Evolutionary conservation across 1,284 basidiomycete species (phyloP), one percentile per base, ranked within the genome.

Genomic region (Vanrija sp.): DNA sequence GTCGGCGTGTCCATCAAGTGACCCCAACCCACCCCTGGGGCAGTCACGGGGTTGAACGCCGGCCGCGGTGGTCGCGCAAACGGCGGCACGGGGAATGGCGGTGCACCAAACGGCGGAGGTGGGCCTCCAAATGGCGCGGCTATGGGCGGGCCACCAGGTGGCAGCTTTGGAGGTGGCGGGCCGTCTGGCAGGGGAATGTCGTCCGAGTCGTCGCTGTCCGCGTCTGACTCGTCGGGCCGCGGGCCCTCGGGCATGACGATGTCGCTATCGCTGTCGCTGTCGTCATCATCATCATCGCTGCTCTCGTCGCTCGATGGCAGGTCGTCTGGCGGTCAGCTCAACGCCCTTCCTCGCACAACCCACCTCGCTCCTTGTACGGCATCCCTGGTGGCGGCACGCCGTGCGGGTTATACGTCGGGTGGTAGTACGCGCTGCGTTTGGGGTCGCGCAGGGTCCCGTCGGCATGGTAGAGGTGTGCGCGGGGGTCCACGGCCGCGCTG

Each of bases 361-460:
- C 65, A 91, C 89, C 82, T 78, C 87, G 81, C 71, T 97, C 91
- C 48, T 84, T 78, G 73, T 97, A 97, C 9, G 90, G 91, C 92
- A 96, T 91, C 8, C 94, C 94, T 9, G 94, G 94, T 19, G 94
- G 94, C 19, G 94, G 86, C n/a, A 92, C 90, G 25, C 94, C 94
- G 71, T 83, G 94, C 7, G 92, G 91, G 72, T 98, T 98, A 83
- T 95, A 87, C 49, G 91, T 83, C 38, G 89, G 83, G 66, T 98
- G 90, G 75, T 92, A 97, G 74, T 97, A 97, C 43, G 93, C 81
- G 75, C 90, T 94, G 64, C 90, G 81, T 68, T 90, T 90, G 14
- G 91, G 91, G 76, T 91, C 88, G 54, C 86, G 80, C 60, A 90
- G 86, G 48, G 89, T 81, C 16, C 90, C 89, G 69, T 87, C 83